A percentile compares a stretch with the other conserved stretches of the same genome.
phyloP scores from a whole-genome alignment of 2,329 filamentous ascomycete species.

The Fusarium succisae region DNA sequence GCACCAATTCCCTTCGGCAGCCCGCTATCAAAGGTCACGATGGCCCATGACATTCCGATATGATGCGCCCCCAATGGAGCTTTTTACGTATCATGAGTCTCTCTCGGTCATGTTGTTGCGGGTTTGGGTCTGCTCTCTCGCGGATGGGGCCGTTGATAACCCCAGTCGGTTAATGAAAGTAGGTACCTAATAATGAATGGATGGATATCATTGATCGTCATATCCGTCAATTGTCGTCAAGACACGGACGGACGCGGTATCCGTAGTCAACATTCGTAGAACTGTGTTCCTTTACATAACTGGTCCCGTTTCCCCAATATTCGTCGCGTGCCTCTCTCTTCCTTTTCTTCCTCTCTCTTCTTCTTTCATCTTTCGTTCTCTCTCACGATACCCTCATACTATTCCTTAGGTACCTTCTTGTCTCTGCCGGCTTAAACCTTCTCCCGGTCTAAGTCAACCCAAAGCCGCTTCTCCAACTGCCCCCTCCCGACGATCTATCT shows the following conservation, averaged over 20 bases:
- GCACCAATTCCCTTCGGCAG: conserved; percentile 30
- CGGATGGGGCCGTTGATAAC: conserved; percentile 33
- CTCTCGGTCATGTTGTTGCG: conserved; percentile 35
- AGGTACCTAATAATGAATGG: background rate
- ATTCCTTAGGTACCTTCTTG: background rate
- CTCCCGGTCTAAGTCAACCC: conserved; percentile 18
- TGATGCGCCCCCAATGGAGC: conserved; percentile 22
- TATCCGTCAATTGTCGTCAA: conserved; percentile 31
- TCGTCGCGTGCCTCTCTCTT: conserved; percentile 28
- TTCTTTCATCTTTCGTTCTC: conserved; percentile 9
- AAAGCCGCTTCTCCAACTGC: conserved; percentile 17
- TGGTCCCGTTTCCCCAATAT: conserved; percentile 26
- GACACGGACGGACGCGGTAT: conserved; percentile 27
- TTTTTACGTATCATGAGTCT: conserved; percentile 17
- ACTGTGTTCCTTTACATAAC: conserved; percentile 19
- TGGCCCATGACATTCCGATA: conserved; percentile 36
- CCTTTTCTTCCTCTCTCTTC: conserved; percentile 13
- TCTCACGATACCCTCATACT: conserved; percentile 31
- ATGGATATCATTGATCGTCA: conserved; percentile 41
- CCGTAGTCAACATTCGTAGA: background rate
- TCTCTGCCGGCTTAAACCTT: conserved; percentile 27
- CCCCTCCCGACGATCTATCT: conserved; percentile 26
- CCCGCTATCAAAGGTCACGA: conserved; percentile 30
- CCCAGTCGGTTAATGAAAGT: background rate
- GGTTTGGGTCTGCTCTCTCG: background rate